Percentiles rank a stretch among this genome's conserved stretches.
phyloP scores from a whole-genome alignment of 768 basidiomycete species.

The Auriscalpium microsporum region DNA sequence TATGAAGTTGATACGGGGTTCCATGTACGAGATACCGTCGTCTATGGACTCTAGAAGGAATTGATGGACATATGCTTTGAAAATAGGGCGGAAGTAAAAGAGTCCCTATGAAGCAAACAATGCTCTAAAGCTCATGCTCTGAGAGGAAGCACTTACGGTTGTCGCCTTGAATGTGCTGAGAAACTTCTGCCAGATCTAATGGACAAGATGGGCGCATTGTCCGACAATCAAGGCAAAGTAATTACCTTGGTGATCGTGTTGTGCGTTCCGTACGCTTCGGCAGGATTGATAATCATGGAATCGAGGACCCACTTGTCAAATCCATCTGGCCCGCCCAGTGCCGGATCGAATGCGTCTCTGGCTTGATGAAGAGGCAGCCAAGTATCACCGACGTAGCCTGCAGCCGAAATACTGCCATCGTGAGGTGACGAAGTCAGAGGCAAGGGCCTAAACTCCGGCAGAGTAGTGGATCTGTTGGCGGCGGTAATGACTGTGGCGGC shows the following conservation, averaged over 20 bases:
- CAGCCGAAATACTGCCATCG: conserved; percentile 31
- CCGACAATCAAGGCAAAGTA: background rate
- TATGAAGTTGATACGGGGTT: conserved; percentile 59
- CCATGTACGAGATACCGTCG: conserved; percentile 67
- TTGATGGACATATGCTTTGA: conserved; percentile 47
- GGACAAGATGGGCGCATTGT: background rate
- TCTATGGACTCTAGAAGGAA: conserved; percentile 55
- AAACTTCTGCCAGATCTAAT: conserved; percentile 74
- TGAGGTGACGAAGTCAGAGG: conserved; percentile 18
- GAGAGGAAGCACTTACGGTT: conserved; percentile 27
- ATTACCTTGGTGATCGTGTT: conserved; percentile 58
- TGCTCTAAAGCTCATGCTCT: background rate
- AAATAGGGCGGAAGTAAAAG: conserved; percentile 48
- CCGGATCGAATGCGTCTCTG: conserved; percentile 39
- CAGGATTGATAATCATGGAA: conserved; percentile 57
- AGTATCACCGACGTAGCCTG: conserved; percentile 31
- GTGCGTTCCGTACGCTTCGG: conserved; percentile 65
- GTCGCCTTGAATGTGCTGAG: conserved; percentile 42
- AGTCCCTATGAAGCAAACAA: conserved; percentile 19
- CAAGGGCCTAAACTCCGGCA: conserved; percentile 49
- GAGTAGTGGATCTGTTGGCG: conserved; percentile 31
- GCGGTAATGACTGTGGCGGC: conserved; percentile 31
- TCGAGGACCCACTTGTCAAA: conserved; percentile 63
- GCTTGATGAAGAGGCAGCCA: conserved; percentile 55
- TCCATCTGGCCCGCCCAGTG: conserved; percentile 51